Evolutionary conservation across 306 rosid genomes (phyloP).

Genomic region (Fragaria iinumae): DNA sequence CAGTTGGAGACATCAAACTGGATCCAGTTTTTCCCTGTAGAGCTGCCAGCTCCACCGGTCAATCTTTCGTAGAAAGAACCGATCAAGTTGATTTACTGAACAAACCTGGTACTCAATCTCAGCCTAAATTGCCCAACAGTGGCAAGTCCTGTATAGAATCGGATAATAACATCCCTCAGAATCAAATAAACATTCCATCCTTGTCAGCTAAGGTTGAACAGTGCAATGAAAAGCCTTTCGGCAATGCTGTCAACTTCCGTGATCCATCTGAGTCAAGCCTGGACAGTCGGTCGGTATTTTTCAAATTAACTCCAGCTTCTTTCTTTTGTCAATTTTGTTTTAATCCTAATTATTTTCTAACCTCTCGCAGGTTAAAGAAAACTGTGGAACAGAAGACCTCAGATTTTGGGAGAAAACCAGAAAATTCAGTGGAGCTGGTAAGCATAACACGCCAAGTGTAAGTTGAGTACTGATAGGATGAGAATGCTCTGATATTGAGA

Average conservation of each 20-base stretch:
- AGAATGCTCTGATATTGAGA: slow-evolving; percentile 14
- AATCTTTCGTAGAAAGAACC: slow-evolving; percentile 32
- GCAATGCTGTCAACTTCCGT: slow-evolving; percentile 17
- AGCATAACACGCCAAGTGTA: slow-evolving; percentile 19
- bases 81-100: slow-evolving; percentile 28
- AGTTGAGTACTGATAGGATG: background rate
- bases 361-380: slow-evolving; percentile 35
- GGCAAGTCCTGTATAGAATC: slow-evolving; percentile 18
- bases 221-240: slow-evolving; percentile 24
- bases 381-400: slow-evolving; percentile 31
- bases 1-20: slow-evolving; percentile 28
- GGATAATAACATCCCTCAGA: slow-evolving; percentile 27
- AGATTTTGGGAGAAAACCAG: slow-evolving; percentile 32
- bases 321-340: background rate
- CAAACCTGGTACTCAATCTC: slow-evolving; percentile 30
- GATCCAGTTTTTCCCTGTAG: slow-evolving; percentile 10
- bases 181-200: slow-evolving; percentile 24
- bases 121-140: slow-evolving; percentile 20
- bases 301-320: background rate
- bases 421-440: slow-evolving; percentile 36
- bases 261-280: slow-evolving; percentile 32
- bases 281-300: slow-evolving; percentile 56
- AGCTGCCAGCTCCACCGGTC: slow-evolving; percentile 20
- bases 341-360: background rate
- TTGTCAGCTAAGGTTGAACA: slow-evolving; percentile 24